These are phyloP conservation scores for Zygosaccharomyces rouxii DNA, from an alignment of 805 yeast species.

Conservation along the genomic window DNA sequence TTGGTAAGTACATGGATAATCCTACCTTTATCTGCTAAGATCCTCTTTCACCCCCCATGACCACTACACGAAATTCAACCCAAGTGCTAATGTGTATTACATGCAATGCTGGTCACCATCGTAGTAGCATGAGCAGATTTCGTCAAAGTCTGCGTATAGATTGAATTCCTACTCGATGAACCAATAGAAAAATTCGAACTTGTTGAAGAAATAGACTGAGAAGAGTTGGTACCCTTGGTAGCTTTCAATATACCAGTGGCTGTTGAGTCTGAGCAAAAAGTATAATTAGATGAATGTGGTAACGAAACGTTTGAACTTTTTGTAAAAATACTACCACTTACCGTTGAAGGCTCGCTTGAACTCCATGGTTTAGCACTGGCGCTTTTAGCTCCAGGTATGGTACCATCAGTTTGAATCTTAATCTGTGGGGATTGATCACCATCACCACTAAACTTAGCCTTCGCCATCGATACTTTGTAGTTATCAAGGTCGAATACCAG, in stretches of 20 bases:
- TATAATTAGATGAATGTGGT: background rate
- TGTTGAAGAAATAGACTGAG: background rate
- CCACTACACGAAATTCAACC: no score
- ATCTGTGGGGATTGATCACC: conserved; percentile 40
- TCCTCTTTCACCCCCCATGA: no score
- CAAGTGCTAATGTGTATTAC: background rate
- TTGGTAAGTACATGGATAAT: no score
- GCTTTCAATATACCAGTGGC: background rate
- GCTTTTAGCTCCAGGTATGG: conserved; percentile 49
- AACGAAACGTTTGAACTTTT: background rate
- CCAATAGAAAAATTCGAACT: background rate
- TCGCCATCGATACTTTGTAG: conserved; percentile 45
- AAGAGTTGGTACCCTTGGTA: background rate
- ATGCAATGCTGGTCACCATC: background rate
- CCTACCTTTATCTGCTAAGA: no score
- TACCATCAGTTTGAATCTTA: conserved; percentile 34
- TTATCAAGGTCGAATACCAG: conserved; percentile 55
- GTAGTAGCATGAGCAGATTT: background rate
- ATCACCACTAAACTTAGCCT: conserved; percentile 34
- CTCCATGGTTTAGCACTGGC: conserved; percentile 35
- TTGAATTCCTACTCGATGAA: background rate
- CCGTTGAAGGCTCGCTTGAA: conserved; percentile 17
- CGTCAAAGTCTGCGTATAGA: background rate
- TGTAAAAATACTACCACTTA: conserved; percentile 4
- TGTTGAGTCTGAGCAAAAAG: background rate